phyloP scores from a whole-genome alignment of 192 early-diverging fungal genomes.

The Umbelopsis ramanniana region DNA sequence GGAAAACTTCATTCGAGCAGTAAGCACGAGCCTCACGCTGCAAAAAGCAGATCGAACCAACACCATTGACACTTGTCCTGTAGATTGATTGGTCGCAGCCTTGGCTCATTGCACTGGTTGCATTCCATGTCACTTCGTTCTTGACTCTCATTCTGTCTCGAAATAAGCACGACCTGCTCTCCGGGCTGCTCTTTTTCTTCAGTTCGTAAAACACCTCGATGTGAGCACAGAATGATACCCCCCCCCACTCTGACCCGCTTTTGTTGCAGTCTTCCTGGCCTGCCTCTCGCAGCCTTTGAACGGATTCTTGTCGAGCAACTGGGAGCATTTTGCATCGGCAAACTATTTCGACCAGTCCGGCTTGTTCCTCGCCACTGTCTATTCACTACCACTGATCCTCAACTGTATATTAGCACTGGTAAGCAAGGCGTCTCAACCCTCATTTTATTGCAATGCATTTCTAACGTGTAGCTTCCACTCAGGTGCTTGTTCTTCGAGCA shows the following conservation, averaged over 20 bases:
- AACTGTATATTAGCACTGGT: slow-evolving; percentile 48
- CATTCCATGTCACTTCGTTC: slow-evolving; percentile 45
- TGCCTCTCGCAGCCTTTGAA: slow-evolving; percentile 53
- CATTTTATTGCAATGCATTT: background rate
- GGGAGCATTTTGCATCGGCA: slow-evolving; percentile 49
- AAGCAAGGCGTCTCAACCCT: background rate
- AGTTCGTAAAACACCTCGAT: slow-evolving; percentile 30
- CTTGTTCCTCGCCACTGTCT: slow-evolving; percentile 48
- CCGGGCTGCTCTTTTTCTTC: slow-evolving; percentile 45
- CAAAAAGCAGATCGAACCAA: background rate
- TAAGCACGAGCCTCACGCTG: background rate
- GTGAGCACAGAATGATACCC: background rate
- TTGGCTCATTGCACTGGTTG: slow-evolving; percentile 47
- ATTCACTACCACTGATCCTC: slow-evolving; percentile 44
- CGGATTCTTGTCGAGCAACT: slow-evolving; percentile 38
- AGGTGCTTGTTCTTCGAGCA: slow-evolving; percentile 45
- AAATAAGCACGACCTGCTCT: slow-evolving; percentile 44
- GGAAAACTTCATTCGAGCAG: slow-evolving; percentile 2
- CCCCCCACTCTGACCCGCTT: background rate
- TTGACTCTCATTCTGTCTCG: slow-evolving; percentile 41
- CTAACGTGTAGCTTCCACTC: background rate
- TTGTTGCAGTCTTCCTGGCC: slow-evolving; percentile 44
- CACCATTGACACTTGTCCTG: background rate
- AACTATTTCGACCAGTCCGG: slow-evolving; percentile 55
- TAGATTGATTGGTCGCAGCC: slow-evolving; percentile 59